Evolutionary conservation across 768 basidiomycete genomes (phyloP).

Genomic region (Lactarius sp.): DNA sequence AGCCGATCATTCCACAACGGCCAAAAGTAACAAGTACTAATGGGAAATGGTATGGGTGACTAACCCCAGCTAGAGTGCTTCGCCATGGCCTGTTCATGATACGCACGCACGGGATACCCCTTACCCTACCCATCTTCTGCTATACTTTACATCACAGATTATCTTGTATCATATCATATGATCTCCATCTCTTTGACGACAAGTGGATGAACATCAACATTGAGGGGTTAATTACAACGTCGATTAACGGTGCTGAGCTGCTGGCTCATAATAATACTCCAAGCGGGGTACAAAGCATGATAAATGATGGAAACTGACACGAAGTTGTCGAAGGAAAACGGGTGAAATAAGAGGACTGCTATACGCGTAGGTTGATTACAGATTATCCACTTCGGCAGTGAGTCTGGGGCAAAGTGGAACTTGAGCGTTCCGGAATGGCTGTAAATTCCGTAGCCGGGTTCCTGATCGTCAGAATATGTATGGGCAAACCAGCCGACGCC

Average conservation of each 20-base stretch:
- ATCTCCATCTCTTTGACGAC: neutral
- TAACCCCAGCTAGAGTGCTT: neutral
- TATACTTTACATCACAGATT: neutral
- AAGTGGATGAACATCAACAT: neutral
- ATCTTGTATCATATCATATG: neutral
- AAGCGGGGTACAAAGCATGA: neutral
- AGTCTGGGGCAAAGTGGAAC: slow-evolving; percentile 60
- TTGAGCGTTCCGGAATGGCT: slow-evolving; percentile 45
- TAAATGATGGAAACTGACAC: neutral
- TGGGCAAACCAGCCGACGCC: slow-evolving; percentile 82
- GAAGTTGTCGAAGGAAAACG: too few relatives aligned
- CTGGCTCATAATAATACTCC: too few relatives aligned
- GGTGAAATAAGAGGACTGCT: neutral
- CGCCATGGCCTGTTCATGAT: neutral
- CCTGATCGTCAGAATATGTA: slow-evolving; percentile 63
- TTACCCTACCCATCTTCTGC: neutral
- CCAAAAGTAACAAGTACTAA: slow-evolving; percentile 52
- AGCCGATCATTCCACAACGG: slow-evolving; percentile 72
- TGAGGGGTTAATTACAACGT: neutral
- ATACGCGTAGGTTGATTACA: too few relatives aligned
- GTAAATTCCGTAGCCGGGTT: slow-evolving; percentile 70
- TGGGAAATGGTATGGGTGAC: slow-evolving; percentile 68
- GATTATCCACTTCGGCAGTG: slow-evolving; percentile 41
- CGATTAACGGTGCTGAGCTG: too few relatives aligned
- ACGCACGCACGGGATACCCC: slow-evolving; percentile 7